A percentile compares a stretch with the other conserved stretches of the same genome.
Evolutionary conservation across 495 filamentous ascomycete genomes (phyloP).

Genomic region (Pseudevernia furfuracea): DNA sequence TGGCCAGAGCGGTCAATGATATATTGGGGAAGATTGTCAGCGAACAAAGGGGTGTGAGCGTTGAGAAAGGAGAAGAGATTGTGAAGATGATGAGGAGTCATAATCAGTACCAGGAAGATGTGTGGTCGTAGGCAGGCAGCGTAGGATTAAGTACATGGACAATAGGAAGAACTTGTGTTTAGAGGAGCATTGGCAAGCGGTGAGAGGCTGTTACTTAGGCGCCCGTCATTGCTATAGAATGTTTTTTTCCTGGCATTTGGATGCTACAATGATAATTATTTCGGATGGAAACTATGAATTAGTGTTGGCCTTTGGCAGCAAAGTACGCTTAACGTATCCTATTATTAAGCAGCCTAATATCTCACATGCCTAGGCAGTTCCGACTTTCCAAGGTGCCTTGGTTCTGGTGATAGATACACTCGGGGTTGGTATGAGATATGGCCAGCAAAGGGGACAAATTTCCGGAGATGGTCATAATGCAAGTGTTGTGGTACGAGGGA

Average conservation of each 20-base stretch:
- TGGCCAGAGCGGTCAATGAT: conserved; percentile 93
- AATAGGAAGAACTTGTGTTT: conserved; percentile 3
- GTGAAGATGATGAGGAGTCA: conserved; percentile 90
- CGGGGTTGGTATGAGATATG: background rate
- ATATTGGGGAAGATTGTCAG: conserved; percentile 78
- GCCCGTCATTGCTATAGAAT: background rate
- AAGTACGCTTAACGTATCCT: background rate
- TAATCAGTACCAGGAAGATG: conserved; percentile 96
- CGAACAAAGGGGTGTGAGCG: conserved; percentile 67
- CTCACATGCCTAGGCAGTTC: background rate
- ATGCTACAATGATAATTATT: background rate
- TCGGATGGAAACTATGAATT: background rate
- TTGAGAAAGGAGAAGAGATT: conserved; percentile 84
- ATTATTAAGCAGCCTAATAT: background rate
- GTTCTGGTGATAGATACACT: background rate
- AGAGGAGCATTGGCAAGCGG: background rate
- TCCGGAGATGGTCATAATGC: background rate
- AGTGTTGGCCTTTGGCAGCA: background rate
- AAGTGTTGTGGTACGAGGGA: background rate
- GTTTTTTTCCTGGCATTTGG: background rate
- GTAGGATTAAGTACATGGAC: conserved; percentile 5
- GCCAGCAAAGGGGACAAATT: background rate
- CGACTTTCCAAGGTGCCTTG: background rate
- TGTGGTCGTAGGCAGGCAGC: conserved; percentile 63
- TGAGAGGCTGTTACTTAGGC: background rate